Conservation (phyloP, 2,329 filamentous ascomycete genomes). For the Herpomyces periplanetae region DNA sequence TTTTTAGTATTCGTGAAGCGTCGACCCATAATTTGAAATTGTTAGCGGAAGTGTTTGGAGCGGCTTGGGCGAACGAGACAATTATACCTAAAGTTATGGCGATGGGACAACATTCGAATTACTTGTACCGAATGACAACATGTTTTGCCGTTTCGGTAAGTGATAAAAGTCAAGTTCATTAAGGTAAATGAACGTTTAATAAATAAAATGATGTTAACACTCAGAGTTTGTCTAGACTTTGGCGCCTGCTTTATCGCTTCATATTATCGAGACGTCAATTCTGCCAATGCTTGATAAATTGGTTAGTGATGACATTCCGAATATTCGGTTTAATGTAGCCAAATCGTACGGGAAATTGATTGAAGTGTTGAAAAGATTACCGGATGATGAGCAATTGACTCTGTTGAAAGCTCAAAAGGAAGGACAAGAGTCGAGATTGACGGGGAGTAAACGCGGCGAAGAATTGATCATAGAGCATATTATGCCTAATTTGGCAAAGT, state of each 20-base stretch:
- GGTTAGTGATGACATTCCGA: constrained; percentile 71
- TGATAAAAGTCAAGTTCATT: too few relatives aligned
- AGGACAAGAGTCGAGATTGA: constrained; percentile 12
- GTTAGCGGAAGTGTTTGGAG: constrained; percentile 87
- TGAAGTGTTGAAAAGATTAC: constrained; percentile 57
- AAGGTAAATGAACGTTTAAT: too few relatives aligned
- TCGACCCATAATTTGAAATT: constrained; percentile 94
- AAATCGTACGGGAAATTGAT: constrained; percentile 82
- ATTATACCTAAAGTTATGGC: constrained; percentile 96
- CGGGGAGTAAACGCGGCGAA: constrained; percentile 21
- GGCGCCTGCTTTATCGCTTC: constrained; percentile 58
- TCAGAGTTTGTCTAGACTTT: constrained; percentile 26
- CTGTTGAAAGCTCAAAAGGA: constrained; percentile 51
- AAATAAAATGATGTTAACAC: too few relatives aligned
- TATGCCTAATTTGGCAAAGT: constrained; percentile 58
- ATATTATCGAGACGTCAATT: constrained; percentile 68
- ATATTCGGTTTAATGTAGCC: constrained; percentile 96
- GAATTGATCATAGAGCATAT: constrained; percentile 56
- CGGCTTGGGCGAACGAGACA: constrained; percentile 80
- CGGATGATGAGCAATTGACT: constrained; percentile 55
- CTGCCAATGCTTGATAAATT: constrained; percentile 86
- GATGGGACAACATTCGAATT: constrained; percentile 94
- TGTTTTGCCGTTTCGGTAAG: constrained; percentile 91
- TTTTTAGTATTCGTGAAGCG: constrained; percentile 91
- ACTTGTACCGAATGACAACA: constrained; percentile 98